Evolutionary conservation across 2,329 filamentous ascomycete genomes (phyloP).

Genomic region (Dothiorella sarmentorum): DNA sequence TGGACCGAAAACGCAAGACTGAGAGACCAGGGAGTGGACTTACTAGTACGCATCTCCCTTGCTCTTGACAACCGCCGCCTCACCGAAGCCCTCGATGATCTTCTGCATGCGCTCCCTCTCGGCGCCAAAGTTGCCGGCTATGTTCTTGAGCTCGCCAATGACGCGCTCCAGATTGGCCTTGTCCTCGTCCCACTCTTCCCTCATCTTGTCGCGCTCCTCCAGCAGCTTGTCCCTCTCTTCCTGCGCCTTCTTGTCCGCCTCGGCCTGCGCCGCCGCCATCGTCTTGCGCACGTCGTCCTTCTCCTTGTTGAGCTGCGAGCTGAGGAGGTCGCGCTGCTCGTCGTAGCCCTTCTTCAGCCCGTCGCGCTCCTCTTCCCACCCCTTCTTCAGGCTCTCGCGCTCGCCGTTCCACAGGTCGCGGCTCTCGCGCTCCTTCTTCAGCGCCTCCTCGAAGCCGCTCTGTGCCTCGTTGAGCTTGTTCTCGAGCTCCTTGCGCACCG

Average conservation of each 20-base stretch:
- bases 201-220: slow-evolving; percentile 36
- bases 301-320: slow-evolving; percentile 33
- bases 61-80: slow-evolving; percentile 42
- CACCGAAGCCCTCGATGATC: slow-evolving; percentile 41
- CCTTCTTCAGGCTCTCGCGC: slow-evolving; percentile 33
- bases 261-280: slow-evolving; percentile 42
- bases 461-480: slow-evolving; percentile 36
- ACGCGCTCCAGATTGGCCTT: slow-evolving; percentile 23
- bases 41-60: slow-evolving; percentile 45
- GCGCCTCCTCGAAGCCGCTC: slow-evolving; percentile 45
- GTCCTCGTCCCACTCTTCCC: slow-evolving; percentile 26
- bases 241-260: slow-evolving; percentile 33
- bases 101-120: slow-evolving; percentile 43
- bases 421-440: slow-evolving; percentile 46
- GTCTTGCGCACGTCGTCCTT: slow-evolving; percentile 46
- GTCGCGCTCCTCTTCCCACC: slow-evolving; percentile 49
- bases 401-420: slow-evolving; percentile 48
- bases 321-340: slow-evolving; percentile 48
- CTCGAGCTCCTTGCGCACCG: slow-evolving; percentile 43
- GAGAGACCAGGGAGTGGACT: slow-evolving; percentile 28
- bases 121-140: slow-evolving; percentile 39
- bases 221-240: slow-evolving; percentile 33
- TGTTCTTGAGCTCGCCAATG: slow-evolving; percentile 25
- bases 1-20: too few relatives aligned
- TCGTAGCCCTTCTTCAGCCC: slow-evolving; percentile 50